These are phyloP conservation scores for Craspedostauros australis DNA, from an alignment of 108 stramenopile genomes.

Conservation along the genomic window DNA sequence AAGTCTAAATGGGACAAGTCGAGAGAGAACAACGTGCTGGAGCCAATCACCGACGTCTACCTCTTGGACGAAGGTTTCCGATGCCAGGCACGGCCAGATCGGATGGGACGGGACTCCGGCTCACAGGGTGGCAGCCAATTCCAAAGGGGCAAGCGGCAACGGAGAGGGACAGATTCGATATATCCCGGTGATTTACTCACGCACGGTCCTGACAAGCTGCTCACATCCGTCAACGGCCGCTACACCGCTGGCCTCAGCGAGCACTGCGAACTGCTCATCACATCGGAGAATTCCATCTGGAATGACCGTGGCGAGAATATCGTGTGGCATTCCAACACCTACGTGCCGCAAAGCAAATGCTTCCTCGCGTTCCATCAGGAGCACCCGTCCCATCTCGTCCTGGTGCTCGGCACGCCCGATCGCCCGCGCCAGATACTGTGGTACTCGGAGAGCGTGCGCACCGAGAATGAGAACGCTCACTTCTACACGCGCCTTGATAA, in stretches of 20 bases:
- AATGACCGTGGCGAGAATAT: slow-evolving; percentile 14
- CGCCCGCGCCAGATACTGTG: slow-evolving; percentile 38
- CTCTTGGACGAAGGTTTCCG: slow-evolving; percentile 53
- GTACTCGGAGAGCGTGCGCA: slow-evolving; percentile 28
- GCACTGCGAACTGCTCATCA: slow-evolving; percentile 53
- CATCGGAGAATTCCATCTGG: slow-evolving; percentile 10
- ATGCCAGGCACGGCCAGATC: background rate
- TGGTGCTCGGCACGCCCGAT: slow-evolving; percentile 23
- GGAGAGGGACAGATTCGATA: slow-evolving; percentile 9
- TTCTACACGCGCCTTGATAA: slow-evolving; percentile 46
- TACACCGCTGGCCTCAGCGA: slow-evolving; percentile 54
- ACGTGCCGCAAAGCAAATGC: slow-evolving; percentile 26
- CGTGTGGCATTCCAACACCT: slow-evolving; percentile 45
- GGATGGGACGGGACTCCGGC: background rate
- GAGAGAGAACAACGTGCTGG: slow-evolving; percentile 23
- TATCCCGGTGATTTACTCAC: slow-evolving; percentile 27
- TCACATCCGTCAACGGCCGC: slow-evolving; percentile 51
- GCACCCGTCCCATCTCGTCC: slow-evolving; percentile 23
- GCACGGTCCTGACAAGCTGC: slow-evolving; percentile 21
- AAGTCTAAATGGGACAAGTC: slow-evolving; percentile 44
- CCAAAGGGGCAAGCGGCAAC: slow-evolving; percentile 1
- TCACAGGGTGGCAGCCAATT: slow-evolving; percentile 4
- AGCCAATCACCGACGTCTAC: slow-evolving; percentile 56
- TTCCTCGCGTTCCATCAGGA: slow-evolving; percentile 1
- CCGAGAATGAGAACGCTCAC: background rate